phyloP scores from a whole-genome alignment of 345 rosid genomes.

The Carallia brachiata region DNA sequence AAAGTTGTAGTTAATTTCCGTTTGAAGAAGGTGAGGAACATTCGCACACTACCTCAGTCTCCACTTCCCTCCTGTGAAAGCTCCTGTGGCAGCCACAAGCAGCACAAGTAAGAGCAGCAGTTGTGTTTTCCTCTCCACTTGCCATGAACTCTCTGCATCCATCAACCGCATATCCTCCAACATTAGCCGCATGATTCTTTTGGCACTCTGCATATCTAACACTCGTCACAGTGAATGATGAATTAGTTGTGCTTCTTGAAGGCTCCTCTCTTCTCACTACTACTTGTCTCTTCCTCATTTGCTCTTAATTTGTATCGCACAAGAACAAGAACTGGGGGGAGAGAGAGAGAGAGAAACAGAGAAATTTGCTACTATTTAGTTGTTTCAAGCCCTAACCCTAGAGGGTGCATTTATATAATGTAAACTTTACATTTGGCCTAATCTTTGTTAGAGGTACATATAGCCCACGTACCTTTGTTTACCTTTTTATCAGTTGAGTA shows the following conservation, averaged over 20 bases:
- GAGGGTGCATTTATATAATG: conserved; percentile 38
- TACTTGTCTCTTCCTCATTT: conserved; percentile 75
- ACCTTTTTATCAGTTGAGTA: neutral
- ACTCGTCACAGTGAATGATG: conserved; percentile 40
- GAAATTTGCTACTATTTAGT: conserved; percentile 16
- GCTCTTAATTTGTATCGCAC: conserved; percentile 7
- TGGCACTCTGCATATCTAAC: conserved; percentile 74
- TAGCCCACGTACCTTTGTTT: neutral
- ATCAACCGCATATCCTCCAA: conserved; percentile 71
- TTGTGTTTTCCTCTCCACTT: conserved; percentile 40
- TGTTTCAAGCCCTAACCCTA: conserved; percentile 56
- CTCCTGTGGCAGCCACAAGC: conserved; percentile 40
- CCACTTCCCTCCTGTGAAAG: conserved; percentile 39
- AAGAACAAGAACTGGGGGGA: conserved; percentile 7
- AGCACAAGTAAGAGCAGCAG: conserved; percentile 30
- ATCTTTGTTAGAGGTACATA: neutral
- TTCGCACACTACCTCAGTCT: conserved; percentile 60
- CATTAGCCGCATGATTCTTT: conserved; percentile 69
- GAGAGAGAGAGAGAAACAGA: conserved; percentile 7
- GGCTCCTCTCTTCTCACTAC: conserved; percentile 57
- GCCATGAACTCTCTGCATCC: conserved; percentile 91
- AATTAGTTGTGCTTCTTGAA: conserved; percentile 38
- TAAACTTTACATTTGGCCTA: conserved; percentile 5
- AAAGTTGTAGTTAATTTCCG: neutral
- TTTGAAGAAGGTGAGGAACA: conserved; percentile 49